Evolutionary conservation across 768 basidiomycete species (phyloP), one percentile per base, ranked within the genome.

Genomic region (Amanita pseudoporphyria): DNA sequence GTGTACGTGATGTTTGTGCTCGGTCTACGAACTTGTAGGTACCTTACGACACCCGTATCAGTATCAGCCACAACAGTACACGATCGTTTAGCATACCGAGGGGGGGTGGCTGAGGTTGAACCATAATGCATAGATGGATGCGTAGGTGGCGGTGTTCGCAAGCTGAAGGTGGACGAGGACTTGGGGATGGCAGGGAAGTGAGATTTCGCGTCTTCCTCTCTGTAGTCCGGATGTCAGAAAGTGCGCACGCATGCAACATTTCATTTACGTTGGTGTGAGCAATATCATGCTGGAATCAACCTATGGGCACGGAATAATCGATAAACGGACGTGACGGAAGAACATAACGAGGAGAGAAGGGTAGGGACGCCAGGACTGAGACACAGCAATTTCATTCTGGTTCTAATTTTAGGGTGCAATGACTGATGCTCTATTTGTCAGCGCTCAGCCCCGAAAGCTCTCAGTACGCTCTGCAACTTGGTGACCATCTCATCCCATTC

Each of bases 401-500:
- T 28, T 44, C 16, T 37, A 37, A 37, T 16, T 37, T n/a, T 37
- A 37, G 36, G 4, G 12, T 13, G 9, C 7, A 32, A 19, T 45
- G 32, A 36, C 33, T 36, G 35, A 37, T 38, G 32, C 45, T 14
- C 18, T 35, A n/a, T 37, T 14, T 35, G 18, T 46, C 45, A 33
- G 2, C 14, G 14, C 3, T 22, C 5, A 10, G 59, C 68, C 31
- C 74, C 73, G 55, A 89, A 89, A 19, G 79, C 74, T 38, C 76
- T 71, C 44, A 89, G 67, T 40, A 87, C 85, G 56, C 86, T 87
- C 53, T 82, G 75, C 22, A 94, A 74, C 63, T 98, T 97, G n/a
- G 81, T 72, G 16, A 79, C 58, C 77, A 97, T 95, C 62, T 97
- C 94, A 6, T 95, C 92, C 93, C 93, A 96, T 63, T 97, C 94